Evolutionary conservation across 2,329 filamentous ascomycete genomes (phyloP).

Genomic region (Cladosporium austrohemisphaericum): DNA sequence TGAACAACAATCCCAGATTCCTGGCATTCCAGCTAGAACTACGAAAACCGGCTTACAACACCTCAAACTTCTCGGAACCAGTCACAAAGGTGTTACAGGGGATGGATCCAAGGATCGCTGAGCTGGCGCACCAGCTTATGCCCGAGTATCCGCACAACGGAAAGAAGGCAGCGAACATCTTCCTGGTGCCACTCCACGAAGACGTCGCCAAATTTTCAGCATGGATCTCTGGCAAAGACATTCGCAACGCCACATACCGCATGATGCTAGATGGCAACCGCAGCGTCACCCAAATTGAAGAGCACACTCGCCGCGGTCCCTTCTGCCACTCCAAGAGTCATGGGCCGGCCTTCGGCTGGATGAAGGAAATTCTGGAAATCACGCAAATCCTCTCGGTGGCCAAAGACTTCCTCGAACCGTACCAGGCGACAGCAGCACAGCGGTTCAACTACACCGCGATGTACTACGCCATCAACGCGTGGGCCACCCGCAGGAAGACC

Average conservation of each 20-base stretch:
- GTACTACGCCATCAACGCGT: constrained; percentile 18
- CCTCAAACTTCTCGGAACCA: neutral
- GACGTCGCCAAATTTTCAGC: constrained; percentile 42
- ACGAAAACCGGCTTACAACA: constrained; percentile 12
- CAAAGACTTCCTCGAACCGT: constrained; percentile 12
- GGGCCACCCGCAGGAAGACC: constrained; percentile 15
- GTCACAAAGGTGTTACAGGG: constrained; percentile 17
- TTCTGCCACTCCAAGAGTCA: constrained; percentile 21
- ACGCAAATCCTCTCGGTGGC: constrained; percentile 8
- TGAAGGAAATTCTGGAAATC: neutral
- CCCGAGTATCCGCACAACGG: constrained; percentile 17
- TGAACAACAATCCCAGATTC: neutral
- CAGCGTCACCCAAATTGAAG: constrained; percentile 28
- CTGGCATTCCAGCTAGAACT: constrained; percentile 17
- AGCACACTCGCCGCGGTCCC: constrained; percentile 37
- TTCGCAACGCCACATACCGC: constrained; percentile 39
- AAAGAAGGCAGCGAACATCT: constrained; percentile 46
- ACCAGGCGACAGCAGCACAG: neutral
- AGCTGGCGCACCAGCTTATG: constrained; percentile 47
- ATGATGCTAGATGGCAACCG: constrained; percentile 27
- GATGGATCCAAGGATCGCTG: constrained; percentile 47
- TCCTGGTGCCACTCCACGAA: constrained; percentile 60
- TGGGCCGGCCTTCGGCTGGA: constrained; percentile 7
- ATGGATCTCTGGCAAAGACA: constrained; percentile 37
- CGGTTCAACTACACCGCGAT: constrained; percentile 16